A percentile compares a stretch with the other conserved stretches of the same genome.
Conservation (phyloP, 768 basidiomycete genomes). For the Hirschioporus abietinus region DNA sequence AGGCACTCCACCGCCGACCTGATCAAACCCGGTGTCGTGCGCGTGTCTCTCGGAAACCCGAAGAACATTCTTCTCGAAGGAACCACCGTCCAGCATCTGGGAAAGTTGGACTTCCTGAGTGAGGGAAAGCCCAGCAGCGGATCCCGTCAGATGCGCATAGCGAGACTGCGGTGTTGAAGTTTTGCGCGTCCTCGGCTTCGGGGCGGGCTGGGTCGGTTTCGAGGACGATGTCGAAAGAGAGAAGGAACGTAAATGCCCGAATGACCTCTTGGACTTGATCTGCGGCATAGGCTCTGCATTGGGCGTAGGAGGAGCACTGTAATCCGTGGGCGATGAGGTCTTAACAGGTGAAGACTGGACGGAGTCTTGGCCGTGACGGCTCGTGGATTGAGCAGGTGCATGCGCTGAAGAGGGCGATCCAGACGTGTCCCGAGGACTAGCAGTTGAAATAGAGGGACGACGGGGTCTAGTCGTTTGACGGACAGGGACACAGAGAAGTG, state of each 20-base stretch:
- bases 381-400: no score
- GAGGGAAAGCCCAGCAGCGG: slow-evolving; percentile 42
- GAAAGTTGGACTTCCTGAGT: slow-evolving; percentile 62
- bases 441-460: background rate
- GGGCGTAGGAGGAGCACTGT: slow-evolving; percentile 28
- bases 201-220: slow-evolving; percentile 14
- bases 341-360: background rate
- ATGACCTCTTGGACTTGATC: slow-evolving; percentile 16
- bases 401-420: background rate
- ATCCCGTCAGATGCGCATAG: background rate
- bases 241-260: slow-evolving; percentile 32
- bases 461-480: background rate
- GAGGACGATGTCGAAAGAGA: slow-evolving; percentile 12
- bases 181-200: slow-evolving; percentile 17
- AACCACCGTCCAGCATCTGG: slow-evolving; percentile 66
- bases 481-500: background rate
- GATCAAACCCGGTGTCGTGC: background rate
- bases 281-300: slow-evolving; percentile 13
- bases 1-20: slow-evolving; percentile 30
- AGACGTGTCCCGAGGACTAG: background rate
- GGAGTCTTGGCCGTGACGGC: background rate
- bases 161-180: slow-evolving; percentile 34
- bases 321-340: slow-evolving; percentile 27
- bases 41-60: slow-evolving; percentile 54
- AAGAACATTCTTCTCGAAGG: slow-evolving; percentile 45